These are phyloP conservation scores for Auxenochlorella protothecoides DNA, from an alignment of 139 green algal genomes.

Conservation along the genomic window DNA sequence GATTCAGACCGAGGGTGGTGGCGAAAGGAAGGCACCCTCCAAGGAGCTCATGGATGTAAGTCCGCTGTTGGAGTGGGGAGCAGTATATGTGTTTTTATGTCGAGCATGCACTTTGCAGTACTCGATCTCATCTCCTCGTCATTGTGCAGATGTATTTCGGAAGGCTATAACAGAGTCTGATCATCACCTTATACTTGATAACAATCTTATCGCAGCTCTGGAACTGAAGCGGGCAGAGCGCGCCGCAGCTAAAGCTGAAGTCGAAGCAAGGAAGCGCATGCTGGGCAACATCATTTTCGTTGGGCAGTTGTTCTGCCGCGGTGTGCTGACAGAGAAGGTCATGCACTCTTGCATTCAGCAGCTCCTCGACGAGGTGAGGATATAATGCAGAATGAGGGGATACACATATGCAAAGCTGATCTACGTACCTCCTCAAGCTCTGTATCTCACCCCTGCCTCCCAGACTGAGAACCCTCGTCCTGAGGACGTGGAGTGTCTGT, in stretches of 20 bases:
- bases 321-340: constrained; percentile 93
- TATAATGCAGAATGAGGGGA: too few species aligned
- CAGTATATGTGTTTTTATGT: too few species aligned
- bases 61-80: too few species aligned
- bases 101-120: too few species aligned
- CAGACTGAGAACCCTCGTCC: constrained; percentile 40
- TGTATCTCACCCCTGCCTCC: not conserved
- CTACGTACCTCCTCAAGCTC: not conserved
- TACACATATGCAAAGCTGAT: not conserved
- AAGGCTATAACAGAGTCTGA: too few species aligned
- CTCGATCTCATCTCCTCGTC: too few species aligned
- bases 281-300: constrained; percentile 98
- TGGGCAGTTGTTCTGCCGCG: constrained; percentile 75
- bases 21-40: not conserved
- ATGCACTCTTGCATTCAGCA: constrained; percentile 85
- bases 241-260: constrained; percentile 36
- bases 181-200: too few species aligned
- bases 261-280: constrained; percentile 67
- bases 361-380: constrained; percentile 40
- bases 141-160: constrained; percentile 52
- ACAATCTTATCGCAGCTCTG: too few species aligned
- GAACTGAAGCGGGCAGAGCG: too few species aligned
- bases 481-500: constrained; percentile 94
- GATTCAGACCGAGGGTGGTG: not conserved
- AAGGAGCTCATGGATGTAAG: constrained; percentile 44